Percentiles rank a stretch among this genome's conserved stretches.
Evolutionary conservation across 2,329 filamentous ascomycete genomes (phyloP).

Genomic region (Chalaropsis thielavioides): DNA sequence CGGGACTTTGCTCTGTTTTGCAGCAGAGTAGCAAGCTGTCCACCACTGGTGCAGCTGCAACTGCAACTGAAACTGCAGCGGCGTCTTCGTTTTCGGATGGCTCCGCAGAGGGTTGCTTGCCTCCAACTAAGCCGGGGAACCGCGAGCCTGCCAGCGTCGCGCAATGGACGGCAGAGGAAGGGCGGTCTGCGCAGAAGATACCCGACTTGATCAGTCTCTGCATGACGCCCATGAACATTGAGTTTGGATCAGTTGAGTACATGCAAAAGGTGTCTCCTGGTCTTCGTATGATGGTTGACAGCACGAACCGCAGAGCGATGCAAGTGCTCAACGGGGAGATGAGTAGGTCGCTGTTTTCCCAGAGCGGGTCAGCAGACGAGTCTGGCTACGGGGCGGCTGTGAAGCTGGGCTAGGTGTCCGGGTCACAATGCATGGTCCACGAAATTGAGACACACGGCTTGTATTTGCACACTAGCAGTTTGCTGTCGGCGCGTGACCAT

Average conservation of each 20-base stretch:
- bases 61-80: too few relatives aligned
- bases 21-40: neutral
- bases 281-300: neutral
- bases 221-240: neutral
- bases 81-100: neutral
- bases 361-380: neutral
- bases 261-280: neutral
- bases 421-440: neutral
- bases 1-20: neutral
- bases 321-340: neutral
- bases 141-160: too few relatives aligned
- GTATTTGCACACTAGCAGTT: neutral
- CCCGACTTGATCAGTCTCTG: neutral
- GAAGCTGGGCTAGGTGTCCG: neutral
- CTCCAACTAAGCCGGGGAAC: neutral
- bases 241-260: neutral
- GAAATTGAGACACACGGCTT: neutral
- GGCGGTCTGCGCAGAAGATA: neutral
- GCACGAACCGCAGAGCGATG: neutral
- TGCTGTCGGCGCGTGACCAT: neutral
- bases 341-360: neutral
- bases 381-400: neutral
- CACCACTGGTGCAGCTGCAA: neutral
- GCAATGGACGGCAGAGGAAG: neutral
- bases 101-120: neutral